These are phyloP conservation scores for Aurantiochytrium sp. DNA, from an alignment of 108 stramenopile species.

Conservation along the genomic window DNA sequence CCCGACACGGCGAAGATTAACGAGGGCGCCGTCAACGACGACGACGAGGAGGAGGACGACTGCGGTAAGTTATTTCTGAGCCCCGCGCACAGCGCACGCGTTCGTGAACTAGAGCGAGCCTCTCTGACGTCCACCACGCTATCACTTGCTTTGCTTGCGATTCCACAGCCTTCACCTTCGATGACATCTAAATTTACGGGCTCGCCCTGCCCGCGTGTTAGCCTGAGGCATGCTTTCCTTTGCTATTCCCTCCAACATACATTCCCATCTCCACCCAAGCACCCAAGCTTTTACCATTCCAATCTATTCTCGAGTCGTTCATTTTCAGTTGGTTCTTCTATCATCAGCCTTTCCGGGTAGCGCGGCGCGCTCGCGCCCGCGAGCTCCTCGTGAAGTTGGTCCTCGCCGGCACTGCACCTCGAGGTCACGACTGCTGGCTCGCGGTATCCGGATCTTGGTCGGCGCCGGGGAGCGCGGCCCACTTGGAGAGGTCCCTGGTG, in stretches of 20 bases:
- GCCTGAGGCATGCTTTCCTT: neutral
- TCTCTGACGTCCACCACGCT: too few species aligned
- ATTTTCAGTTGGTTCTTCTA: too few species aligned
- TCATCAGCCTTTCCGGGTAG: too few species aligned
- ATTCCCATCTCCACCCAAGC: too few species aligned
- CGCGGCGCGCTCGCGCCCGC: too few species aligned
- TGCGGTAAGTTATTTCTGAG: slow-evolving; percentile 52
- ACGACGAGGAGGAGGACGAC: slow-evolving; percentile 84
- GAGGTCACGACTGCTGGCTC: too few species aligned
- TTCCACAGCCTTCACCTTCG: slow-evolving; percentile 2
- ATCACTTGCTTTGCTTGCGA: neutral
- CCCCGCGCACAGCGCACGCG: too few species aligned
- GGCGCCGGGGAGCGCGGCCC: neutral
- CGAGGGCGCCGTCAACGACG: slow-evolving; percentile 96
- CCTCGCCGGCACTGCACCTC: too few species aligned
- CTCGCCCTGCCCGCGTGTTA: neutral
- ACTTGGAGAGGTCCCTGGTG: neutral
- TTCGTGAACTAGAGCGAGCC: too few species aligned
- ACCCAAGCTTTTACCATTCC: neutral
- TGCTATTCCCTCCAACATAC: neutral
- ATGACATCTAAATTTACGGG: neutral
- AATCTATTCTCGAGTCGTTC: too few species aligned
- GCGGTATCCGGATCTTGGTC: neutral
- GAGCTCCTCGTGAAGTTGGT: too few species aligned
- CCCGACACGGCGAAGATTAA: slow-evolving; percentile 97